These are phyloP conservation scores for Plicaturopsis crispa DNA, from an alignment of 768 basidiomycete species.

Conservation along the genomic window DNA sequence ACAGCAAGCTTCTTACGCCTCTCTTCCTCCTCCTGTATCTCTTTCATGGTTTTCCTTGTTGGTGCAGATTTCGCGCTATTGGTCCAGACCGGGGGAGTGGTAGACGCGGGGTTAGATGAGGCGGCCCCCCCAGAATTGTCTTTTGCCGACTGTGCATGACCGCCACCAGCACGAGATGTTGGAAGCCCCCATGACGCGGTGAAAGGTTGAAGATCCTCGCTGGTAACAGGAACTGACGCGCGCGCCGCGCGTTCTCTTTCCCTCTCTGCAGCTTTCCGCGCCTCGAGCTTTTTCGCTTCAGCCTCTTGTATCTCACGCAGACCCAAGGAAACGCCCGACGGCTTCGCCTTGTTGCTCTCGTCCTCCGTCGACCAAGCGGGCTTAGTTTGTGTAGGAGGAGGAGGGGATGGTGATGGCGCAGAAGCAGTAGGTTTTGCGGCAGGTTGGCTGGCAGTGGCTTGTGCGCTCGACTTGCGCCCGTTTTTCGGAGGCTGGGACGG, in stretches of 20 bases:
- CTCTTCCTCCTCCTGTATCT: constrained; percentile 98
- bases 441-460: not conserved
- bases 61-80: constrained; percentile 43
- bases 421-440: constrained; percentile 7
- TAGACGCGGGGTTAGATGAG: constrained; percentile 20
- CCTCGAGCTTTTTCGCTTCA: constrained; percentile 76
- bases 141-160: constrained; percentile 31
- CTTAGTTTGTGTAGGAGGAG: constrained; percentile 29
- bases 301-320: constrained; percentile 94
- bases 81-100: constrained; percentile 62
- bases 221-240: constrained; percentile 25
- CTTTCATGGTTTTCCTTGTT: constrained; percentile 91
- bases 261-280: constrained; percentile 65
- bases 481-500: too few relatives aligned
- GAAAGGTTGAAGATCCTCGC: constrained; percentile 57
- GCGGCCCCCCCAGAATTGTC: constrained; percentile 28
- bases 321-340: constrained; percentile 42
- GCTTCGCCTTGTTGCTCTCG: constrained; percentile 50
- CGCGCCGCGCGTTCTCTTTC: constrained; percentile 60
- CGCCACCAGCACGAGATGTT: constrained; percentile 68
- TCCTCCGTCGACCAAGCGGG: constrained; percentile 66
- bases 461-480: not conserved
- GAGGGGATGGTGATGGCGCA: constrained; percentile 14
- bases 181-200: constrained; percentile 81
- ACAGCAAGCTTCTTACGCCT: constrained; percentile 60